These are phyloP conservation scores for Blastobotrys raffinosifermentans DNA, from an alignment of 1,139 yeast genomes.

Conservation along the genomic window DNA sequence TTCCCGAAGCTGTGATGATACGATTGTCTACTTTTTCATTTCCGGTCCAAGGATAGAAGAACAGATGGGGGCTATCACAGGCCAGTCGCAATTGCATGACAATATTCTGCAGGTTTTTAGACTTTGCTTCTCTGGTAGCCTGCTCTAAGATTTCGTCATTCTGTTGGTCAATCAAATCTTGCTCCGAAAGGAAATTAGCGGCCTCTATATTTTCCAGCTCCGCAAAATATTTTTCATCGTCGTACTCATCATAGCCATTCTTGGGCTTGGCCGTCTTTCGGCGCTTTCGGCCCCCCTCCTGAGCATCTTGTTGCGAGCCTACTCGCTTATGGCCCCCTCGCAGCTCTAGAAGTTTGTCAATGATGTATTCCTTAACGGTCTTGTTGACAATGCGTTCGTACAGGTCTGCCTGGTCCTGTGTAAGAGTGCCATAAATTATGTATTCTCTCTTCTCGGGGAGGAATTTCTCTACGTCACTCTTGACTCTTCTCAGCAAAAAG, in stretches of 20 bases:
- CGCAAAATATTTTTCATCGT: slow-evolving; percentile 12
- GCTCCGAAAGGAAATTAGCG: not conserved
- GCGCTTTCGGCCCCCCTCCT: not conserved
- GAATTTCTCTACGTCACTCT: slow-evolving; percentile 58
- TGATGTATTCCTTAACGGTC: slow-evolving; percentile 30
- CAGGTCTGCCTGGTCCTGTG: slow-evolving; percentile 56
- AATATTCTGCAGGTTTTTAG: slow-evolving; percentile 53
- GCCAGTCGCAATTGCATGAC: slow-evolving; percentile 80
- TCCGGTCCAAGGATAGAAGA: slow-evolving; percentile 69
- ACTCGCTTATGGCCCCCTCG: slow-evolving; percentile 10
- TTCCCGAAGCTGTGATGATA: slow-evolving; percentile 54
- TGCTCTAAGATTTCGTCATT: slow-evolving; percentile 18
- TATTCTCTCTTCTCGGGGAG: slow-evolving; percentile 90
- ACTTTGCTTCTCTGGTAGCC: slow-evolving; percentile 32
- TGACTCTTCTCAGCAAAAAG: slow-evolving; percentile 73
- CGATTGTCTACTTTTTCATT: slow-evolving; percentile 35
- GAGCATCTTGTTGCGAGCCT: not conserved
- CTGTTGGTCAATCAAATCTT: slow-evolving; percentile 6
- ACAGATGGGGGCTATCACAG: slow-evolving; percentile 80
- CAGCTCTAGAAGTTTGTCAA: slow-evolving; percentile 33
- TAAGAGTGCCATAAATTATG: slow-evolving; percentile 64
- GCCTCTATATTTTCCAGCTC: slow-evolving; percentile 9
- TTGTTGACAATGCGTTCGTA: slow-evolving; percentile 55
- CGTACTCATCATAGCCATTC: slow-evolving; percentile 8
- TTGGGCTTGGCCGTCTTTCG: slow-evolving; percentile 1